These are phyloP conservation scores for Colletotrichum salicis DNA, from an alignment of 2,329 filamentous ascomycete genomes.

Conservation along the genomic window DNA sequence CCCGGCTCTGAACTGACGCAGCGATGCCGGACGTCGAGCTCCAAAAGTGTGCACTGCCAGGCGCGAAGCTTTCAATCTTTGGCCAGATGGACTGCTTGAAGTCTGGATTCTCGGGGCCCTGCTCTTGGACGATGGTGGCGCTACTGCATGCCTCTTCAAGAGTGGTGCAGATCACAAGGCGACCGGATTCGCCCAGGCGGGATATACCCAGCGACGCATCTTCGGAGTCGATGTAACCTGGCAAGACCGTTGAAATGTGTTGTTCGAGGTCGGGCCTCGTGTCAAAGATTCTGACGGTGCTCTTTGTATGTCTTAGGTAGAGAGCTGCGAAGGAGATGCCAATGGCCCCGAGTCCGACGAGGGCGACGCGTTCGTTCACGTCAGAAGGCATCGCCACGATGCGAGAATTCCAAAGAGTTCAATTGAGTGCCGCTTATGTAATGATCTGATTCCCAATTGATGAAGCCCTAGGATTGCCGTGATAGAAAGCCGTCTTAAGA, in stretches of 20 bases:
- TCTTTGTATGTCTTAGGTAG: slow-evolving; percentile 55
- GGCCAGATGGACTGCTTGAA: slow-evolving; percentile 65
- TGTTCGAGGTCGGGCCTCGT: slow-evolving; percentile 56
- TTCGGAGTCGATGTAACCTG: not conserved
- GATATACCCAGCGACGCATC: slow-evolving; percentile 41
- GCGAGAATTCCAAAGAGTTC: not conserved
- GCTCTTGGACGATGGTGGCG: slow-evolving; percentile 67
- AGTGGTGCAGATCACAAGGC: slow-evolving; percentile 49
- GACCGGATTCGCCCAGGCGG: slow-evolving; percentile 39
- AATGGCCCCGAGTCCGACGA: slow-evolving; percentile 57
- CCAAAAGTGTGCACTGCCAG: slow-evolving; percentile 61
- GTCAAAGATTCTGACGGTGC: slow-evolving; percentile 60
- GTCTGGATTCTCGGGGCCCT: slow-evolving; percentile 62
- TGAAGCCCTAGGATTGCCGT: not conserved
- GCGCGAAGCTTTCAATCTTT: slow-evolving; percentile 58
- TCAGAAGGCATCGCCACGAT: not conserved
- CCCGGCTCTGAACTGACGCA: slow-evolving; percentile 56
- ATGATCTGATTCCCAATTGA: not conserved
- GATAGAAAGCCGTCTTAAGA: not conserved
- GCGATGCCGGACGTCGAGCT: slow-evolving; percentile 68
- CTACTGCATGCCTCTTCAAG: slow-evolving; percentile 54
- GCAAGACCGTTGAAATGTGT: slow-evolving; percentile 42
- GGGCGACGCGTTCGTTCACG: slow-evolving; percentile 40
- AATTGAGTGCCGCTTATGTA: not conserved
- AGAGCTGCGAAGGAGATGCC: slow-evolving; percentile 66